A percentile compares a stretch with the other conserved stretches of the same genome.
These are phyloP conservation scores for Entomortierella chlamydospora DNA, from an alignment of 192 early-diverging fungal genomes.

Conservation along the genomic window DNA sequence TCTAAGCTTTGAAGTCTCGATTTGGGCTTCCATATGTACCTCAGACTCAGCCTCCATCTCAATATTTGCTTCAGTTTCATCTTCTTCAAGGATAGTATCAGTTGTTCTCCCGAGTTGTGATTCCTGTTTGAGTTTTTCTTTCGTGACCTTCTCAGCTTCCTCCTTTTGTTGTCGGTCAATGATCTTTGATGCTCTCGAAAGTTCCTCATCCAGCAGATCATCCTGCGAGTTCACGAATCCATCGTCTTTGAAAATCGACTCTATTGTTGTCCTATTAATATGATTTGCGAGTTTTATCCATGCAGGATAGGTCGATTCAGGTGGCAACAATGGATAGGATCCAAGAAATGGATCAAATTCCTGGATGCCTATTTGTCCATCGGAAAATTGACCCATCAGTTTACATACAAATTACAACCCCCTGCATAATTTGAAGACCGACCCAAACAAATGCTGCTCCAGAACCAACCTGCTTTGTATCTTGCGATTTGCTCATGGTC, in stretches of 20 bases:
- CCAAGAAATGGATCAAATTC: slow-evolving; percentile 86
- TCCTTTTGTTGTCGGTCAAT: slow-evolving; percentile 73
- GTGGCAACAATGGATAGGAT: slow-evolving; percentile 80
- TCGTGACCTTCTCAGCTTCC: slow-evolving; percentile 44
- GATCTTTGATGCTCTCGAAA: slow-evolving; percentile 58
- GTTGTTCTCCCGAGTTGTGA: slow-evolving; percentile 7
- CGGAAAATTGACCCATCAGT: not conserved
- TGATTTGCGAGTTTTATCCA: slow-evolving; percentile 84
- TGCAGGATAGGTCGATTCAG: slow-evolving; percentile 70
- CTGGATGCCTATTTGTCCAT: slow-evolving; percentile 72
- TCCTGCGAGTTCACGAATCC: slow-evolving; percentile 53
- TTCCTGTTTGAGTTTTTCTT: slow-evolving; percentile 20
- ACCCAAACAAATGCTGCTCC: slow-evolving; percentile 12
- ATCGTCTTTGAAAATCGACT: slow-evolving; percentile 12
- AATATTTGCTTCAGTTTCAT: slow-evolving; percentile 14
- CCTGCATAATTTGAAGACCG: too few species aligned
- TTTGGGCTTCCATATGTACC: not conserved
- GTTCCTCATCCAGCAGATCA: slow-evolving; percentile 61
- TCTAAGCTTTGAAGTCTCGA: not conserved
- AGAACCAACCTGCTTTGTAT: slow-evolving; percentile 65
- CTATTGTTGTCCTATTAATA: slow-evolving; percentile 59
- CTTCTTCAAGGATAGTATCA: slow-evolving; percentile 28
- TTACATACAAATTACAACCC: too few species aligned
- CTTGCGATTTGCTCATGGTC: slow-evolving; percentile 73
- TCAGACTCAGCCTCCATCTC: slow-evolving; percentile 10